Conservation (phyloP, 2,329 filamentous ascomycete genomes). For the Stachybotrys chartarum region DNA sequence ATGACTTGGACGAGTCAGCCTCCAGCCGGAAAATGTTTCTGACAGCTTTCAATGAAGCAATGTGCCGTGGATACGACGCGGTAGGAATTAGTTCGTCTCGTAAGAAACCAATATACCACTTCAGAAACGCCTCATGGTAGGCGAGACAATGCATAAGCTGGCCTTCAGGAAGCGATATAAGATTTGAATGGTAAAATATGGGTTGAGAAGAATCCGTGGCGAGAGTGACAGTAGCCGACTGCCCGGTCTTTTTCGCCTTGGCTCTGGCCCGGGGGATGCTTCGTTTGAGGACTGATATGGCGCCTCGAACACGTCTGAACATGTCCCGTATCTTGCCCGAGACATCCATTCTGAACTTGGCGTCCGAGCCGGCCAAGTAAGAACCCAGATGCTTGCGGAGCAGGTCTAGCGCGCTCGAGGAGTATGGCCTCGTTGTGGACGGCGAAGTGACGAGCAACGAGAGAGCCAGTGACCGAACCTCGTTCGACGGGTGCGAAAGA, state of each 20-base stretch:
- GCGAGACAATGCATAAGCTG: conserved; percentile 31
- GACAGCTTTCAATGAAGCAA: conserved; percentile 68
- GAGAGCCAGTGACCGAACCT: conserved; percentile 72
- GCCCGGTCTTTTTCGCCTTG: conserved; percentile 24
- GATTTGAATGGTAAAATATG: conserved; percentile 29
- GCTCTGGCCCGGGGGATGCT: conserved; percentile 28
- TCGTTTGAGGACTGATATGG: conserved; percentile 49
- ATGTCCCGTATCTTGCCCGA: conserved; percentile 69
- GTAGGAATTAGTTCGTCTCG: conserved; percentile 68
- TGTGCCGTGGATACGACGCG: conserved; percentile 84
- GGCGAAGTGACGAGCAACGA: conserved; percentile 73
- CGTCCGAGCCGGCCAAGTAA: conserved; percentile 77
- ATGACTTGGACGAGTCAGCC: conserved; percentile 42
- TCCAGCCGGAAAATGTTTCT: conserved; percentile 61
- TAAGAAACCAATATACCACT: conserved; percentile 68
- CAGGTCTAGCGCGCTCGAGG: conserved; percentile 50
- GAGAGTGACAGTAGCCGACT: conserved; percentile 4
- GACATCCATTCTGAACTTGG: conserved; percentile 78
- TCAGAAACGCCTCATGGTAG: conserved; percentile 58
- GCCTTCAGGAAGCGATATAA: conserved; percentile 29
- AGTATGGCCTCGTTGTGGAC: conserved; percentile 67
- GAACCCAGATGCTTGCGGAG: conserved; percentile 60
- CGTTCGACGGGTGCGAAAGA: conserved; percentile 48
- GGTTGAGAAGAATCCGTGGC: conserved; percentile 13
- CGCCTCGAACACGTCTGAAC: conserved; percentile 65